phyloP scores from a whole-genome alignment of 2,329 filamentous ascomycete genomes.

The Metarhizium guizhouense region DNA sequence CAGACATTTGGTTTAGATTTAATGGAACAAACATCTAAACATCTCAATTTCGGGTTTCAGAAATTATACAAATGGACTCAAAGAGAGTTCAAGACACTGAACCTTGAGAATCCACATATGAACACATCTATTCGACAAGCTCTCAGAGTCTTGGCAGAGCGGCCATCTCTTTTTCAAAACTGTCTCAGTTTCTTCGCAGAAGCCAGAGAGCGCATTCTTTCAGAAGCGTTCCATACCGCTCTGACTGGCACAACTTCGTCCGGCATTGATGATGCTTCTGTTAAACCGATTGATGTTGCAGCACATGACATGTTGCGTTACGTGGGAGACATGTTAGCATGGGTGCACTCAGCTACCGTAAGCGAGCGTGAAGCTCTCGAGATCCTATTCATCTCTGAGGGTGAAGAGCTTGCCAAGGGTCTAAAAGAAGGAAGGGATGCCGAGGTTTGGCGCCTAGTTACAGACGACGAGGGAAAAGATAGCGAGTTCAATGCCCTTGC shows the following conservation, averaged over 20 bases:
- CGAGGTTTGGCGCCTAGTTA: conserved; percentile 69
- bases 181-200: conserved; percentile 92
- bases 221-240: conserved; percentile 81
- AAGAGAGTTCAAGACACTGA: conserved; percentile 82
- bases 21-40: conserved; percentile 82
- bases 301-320: conserved; percentile 90
- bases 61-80: conserved; percentile 96
- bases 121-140: conserved; percentile 75
- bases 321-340: conserved; percentile 94
- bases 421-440: conserved; percentile 72
- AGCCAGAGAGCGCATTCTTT: conserved; percentile 75
- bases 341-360: conserved; percentile 89
- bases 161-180: conserved; percentile 83
- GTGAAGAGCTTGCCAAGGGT: conserved; percentile 76
- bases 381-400: conserved; percentile 82
- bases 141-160: conserved; percentile 77
- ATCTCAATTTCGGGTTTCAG: conserved; percentile 83
- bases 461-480: conserved; percentile 46
- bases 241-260: conserved; percentile 63
- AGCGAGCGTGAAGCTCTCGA: conserved; percentile 91
- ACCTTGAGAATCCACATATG: conserved; percentile 91
- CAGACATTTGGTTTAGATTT: conserved; percentile 82
- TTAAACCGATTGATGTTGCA: conserved; percentile 88
- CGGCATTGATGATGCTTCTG: conserved; percentile 47
- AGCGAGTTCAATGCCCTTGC: conserved; percentile 68